Evolutionary conservation across 768 basidiomycete genomes (phyloP), one percentile per base, ranked within the genome.

Genomic region (Pleurotus djamor): DNA sequence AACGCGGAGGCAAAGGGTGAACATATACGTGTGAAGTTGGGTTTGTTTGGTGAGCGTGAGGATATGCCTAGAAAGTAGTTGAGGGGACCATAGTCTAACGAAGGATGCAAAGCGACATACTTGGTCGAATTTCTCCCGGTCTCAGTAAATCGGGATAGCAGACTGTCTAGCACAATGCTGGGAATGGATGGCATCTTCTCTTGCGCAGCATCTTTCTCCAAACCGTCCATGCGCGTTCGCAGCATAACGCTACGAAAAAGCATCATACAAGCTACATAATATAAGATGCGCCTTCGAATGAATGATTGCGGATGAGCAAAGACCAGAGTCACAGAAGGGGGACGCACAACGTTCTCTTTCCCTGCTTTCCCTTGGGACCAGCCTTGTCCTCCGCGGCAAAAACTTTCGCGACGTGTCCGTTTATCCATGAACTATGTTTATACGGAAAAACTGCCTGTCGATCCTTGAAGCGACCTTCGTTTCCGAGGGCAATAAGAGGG

Each of bases 241-340:
- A 73, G 58, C 63, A 63, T 33, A 79, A 72, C 0, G 79, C 67
- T 62, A 78, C 83, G 80, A 73, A 96, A 90, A 7, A 81, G 76
- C 60, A 96, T 76, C 82, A 98, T 87, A n/a, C 83, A 75, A 0
- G 94, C 86, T 63, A 96, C 87, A 74, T 94, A 96, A 59, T 88
- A 75, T 34, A 94, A 65, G 49, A 91, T 83, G 73, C 88, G 90
- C 50, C 92, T 94, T n/a, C 4, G 21, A 33, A 28, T 37, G 28
- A 35, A 28, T 60, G 52, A 28, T 32, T 37, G 34, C 17, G 35
- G 9, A 12, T 21, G 16, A 51, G 41, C 17, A 44, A 38, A 6
- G 35, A 17, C 12, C 33, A n/a, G 51, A 28, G 21, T 28, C 49
- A 54, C 49, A 38, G 48, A 52, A 48, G 64, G 38, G 44, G 34